Base-by-base conservation (phyloP, 169 alveolate genomes). In the Plasmodium ovale region DNA sequence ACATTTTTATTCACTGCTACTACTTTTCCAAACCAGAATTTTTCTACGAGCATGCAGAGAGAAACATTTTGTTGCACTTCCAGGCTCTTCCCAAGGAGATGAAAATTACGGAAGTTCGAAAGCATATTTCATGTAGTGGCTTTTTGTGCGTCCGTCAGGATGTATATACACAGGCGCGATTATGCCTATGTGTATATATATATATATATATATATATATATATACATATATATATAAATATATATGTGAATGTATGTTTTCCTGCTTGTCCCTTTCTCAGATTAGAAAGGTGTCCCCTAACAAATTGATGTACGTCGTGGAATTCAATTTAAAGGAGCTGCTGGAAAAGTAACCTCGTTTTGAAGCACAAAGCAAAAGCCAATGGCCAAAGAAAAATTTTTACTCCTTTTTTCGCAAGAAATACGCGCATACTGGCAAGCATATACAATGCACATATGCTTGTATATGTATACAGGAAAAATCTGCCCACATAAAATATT, bases 251-350 rank as follows among this genome's bases (percentile, higher is more conserved):
- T 47, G 23, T 23, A 0, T 49, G 10, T 72, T 37, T 68, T 60
- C 44, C 16, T 21, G 9, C 59, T 31, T 19, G 25, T 37, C 35
- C 37, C 14, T 71, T 72, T 35, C 35, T 35, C 82, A 79, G 89
- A 79, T 79, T 12, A 65, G 89, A 47, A 79, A 79, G 39, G 89
- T 79, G n/a, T 65, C 89, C 12, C 89, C 89, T 4, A 65, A 62
- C 44, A 79, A 79, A 69, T 58, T 65, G 23, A 79, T 79, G 89
- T 79, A 79, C 29, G 89, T 64, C n/a, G 89, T 56, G 35, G 89
- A 79, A 70, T 79, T 79, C 53, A 79, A 79, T 58, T 69, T 79
- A 69, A 79, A 79, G 70, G 82, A 79, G 12, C 27, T 79, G 10
- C 39, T 67, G 9, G 29, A 21, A 53, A 9, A 12, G 3, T 64